Conservation (phyloP, 208 protist genomes). For the Entamoeba dispar region DNA sequence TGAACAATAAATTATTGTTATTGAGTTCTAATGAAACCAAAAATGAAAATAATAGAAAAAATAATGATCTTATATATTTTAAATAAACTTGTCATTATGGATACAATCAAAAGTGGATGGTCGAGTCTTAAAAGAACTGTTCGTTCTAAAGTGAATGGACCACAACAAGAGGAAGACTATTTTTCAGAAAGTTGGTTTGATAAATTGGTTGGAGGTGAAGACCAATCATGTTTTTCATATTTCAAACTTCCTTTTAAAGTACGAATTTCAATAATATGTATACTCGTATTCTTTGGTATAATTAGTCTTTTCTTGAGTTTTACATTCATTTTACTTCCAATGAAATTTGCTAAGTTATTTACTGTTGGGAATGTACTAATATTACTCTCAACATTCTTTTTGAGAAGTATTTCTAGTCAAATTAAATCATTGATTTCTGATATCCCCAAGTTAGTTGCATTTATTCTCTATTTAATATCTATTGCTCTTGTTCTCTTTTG, state of each 20-base stretch:
- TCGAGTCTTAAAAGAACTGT: not conserved
- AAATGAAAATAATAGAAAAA: too few relatives aligned
- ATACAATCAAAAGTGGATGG: not conserved
- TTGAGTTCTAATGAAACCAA: too few relatives aligned
- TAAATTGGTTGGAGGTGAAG: not conserved
- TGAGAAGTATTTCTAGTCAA: not conserved
- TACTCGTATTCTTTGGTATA: not conserved
- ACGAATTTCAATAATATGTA: not conserved
- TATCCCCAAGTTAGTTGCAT: not conserved
- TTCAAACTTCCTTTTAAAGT: not conserved
- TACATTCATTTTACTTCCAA: not conserved
- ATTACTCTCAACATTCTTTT: not conserved
- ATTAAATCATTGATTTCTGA: not conserved
- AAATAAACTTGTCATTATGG: not conserved
- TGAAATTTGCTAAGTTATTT: not conserved
- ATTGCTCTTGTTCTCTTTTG: not conserved
- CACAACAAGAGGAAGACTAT: not conserved
- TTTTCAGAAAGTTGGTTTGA: not conserved
- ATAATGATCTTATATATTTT: too few relatives aligned
- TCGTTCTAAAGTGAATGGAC: not conserved
- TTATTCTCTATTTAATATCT: not conserved
- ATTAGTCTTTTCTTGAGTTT: not conserved
- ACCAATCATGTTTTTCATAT: not conserved
- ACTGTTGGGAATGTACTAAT: not conserved
- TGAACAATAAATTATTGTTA: too few relatives aligned